phyloP scores from a whole-genome alignment of 1,284 basidiomycete species.

The Malassezia dermatis region DNA sequence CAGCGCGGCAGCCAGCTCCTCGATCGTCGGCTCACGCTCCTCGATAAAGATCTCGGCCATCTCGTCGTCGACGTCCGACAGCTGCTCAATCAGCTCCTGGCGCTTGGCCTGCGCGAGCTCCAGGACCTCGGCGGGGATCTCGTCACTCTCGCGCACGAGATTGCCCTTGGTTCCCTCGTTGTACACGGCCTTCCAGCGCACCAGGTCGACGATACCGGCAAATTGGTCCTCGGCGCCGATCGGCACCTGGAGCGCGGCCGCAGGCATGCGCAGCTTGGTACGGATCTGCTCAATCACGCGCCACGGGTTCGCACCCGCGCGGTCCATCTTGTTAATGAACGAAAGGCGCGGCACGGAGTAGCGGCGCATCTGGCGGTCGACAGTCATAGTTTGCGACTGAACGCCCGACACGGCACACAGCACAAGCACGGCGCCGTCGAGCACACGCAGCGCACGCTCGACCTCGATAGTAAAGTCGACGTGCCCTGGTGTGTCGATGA shows the following conservation, averaged over 20 bases:
- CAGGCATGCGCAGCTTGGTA: constrained; percentile 77
- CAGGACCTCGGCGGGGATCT: constrained; percentile 67
- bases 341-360: constrained; percentile 88
- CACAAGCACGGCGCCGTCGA: constrained; percentile 93
- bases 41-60: constrained; percentile 84
- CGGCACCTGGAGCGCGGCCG: constrained; percentile 91
- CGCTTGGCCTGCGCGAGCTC: constrained; percentile 44
- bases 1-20: constrained; percentile 71
- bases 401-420: constrained; percentile 95
- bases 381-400: constrained; percentile 95
- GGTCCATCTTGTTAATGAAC: constrained; percentile 99
- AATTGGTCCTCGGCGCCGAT: constrained; percentile 85
- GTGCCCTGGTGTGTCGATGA: constrained; percentile 99
- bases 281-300: constrained; percentile 85
- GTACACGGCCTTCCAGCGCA: constrained; percentile 88
- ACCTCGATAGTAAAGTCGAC: constrained; percentile 99
- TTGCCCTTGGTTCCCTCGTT: constrained; percentile 88
- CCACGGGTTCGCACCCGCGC: constrained; percentile 94
- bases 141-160: constrained; percentile 70
- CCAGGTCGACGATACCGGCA: constrained; percentile 81
- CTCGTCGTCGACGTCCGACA: constrained; percentile 90
- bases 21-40: constrained; percentile 50
- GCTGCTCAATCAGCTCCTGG: constrained; percentile 79
- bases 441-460: constrained; percentile 84
- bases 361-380: constrained; percentile 94